These are phyloP conservation scores for Coemansia sp. DNA, from an alignment of 371 early-diverging fungal species.

Conservation along the genomic window DNA sequence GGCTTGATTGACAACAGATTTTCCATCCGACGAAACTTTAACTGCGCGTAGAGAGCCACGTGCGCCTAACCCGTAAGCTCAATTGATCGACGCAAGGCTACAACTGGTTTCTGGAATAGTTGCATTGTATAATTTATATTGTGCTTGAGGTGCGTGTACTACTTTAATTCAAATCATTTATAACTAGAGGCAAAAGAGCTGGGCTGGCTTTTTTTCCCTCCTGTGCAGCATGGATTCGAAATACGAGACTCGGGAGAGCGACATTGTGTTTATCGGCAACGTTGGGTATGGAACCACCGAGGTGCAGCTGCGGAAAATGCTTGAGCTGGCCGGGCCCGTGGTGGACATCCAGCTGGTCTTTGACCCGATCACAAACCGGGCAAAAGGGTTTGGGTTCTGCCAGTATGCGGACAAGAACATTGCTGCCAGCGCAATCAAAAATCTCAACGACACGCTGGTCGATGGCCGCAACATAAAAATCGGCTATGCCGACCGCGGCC, in stretches of 20 bases:
- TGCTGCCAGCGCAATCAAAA: constrained; percentile 64
- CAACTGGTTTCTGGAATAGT: too few species aligned
- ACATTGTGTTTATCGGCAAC: constrained; percentile 53
- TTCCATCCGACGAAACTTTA: not conserved
- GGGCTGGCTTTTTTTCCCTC: too few species aligned
- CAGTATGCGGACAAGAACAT: constrained; percentile 59
- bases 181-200: too few species aligned
- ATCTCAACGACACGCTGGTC: constrained; percentile 61
- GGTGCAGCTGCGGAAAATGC: constrained; percentile 60
- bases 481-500: constrained; percentile 60
- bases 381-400: constrained; percentile 64
- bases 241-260: constrained; percentile 17
- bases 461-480: constrained; percentile 62
- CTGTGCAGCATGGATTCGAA: not conserved
- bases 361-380: constrained; percentile 60
- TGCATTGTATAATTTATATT: too few species aligned
- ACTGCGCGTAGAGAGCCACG: not conserved
- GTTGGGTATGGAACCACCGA: constrained; percentile 62
- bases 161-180: too few species aligned
- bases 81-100: not conserved
- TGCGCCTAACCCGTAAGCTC: not conserved
- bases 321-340: constrained; percentile 63
- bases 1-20: not conserved
- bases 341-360: constrained; percentile 58
- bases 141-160: too few species aligned